Evolutionary conservation across 805 yeast species (phyloP), one percentile per base, ranked within the genome.

Genomic region (Ogataea wickerhamii): DNA sequence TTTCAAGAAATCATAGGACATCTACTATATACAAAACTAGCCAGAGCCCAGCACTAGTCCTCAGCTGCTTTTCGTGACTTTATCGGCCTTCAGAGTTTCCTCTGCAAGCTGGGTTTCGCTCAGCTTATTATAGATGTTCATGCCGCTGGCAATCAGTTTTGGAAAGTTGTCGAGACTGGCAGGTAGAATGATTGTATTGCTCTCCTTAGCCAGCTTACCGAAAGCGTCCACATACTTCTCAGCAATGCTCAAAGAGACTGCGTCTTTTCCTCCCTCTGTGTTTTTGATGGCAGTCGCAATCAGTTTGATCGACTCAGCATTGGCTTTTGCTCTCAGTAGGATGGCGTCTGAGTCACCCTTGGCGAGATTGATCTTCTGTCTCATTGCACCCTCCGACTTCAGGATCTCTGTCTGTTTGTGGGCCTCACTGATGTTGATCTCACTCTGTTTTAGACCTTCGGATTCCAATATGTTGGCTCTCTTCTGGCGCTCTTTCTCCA

Each of bases 381-480:
- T 67, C 60, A 76, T 75, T 32, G 63, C 60, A 43, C 86, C 91
- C 60, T 85, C 91, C 4, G 91, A 82, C n/a, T 80, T 80, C 47
- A 85, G 70, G 44, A 85, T 82, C 33, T 74, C 72, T 1, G 86
- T 71, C 41, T 74, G 77, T 56, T 82, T 83, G 46, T 78, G 81
- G 58, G 94, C 94, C 61, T 86, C 94, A 40, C 93, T 88, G 44
- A 81, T 78, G 57, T 87, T 87, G 58, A 87, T 86, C 34, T 76
- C 82, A 24, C 87, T 70, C 56, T 82, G 87, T 57, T 88, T 74
- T 37, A 74, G 76, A 61, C 95, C 95, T 64, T 86, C 95, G 31
- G 87, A 78, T 54, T 86, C 95, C 55, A 86, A 71, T 48, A 86
- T 86, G 60, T 86, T 91, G 2, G 95, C 95, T 44, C 95, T 70